Evolutionary conservation across 768 basidiomycete genomes (phyloP).

Genomic region (Solioccasus polychromus): DNA sequence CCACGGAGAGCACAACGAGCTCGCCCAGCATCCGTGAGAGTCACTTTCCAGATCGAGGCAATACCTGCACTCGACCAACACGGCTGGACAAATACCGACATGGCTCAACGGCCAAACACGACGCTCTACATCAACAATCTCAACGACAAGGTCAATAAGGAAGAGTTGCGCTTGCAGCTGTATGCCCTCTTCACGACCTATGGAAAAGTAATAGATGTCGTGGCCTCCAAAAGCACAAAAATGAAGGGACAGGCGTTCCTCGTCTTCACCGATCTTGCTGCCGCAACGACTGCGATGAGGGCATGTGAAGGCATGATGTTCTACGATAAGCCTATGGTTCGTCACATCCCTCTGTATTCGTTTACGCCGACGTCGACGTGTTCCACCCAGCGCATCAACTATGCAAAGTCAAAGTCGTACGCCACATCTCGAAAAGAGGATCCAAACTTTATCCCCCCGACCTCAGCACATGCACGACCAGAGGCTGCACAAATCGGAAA

Average conservation of each 20-base stretch:
- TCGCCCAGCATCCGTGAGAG: conserved; percentile 22
- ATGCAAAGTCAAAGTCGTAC: conserved; percentile 87
- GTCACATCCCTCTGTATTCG: conserved; percentile 27
- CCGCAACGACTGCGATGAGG: conserved; percentile 89
- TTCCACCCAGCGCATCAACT: conserved; percentile 72
- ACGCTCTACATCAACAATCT: conserved; percentile 93
- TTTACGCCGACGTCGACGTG: conserved; percentile 9
- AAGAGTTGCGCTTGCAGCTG: conserved; percentile 79
- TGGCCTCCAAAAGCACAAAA: conserved; percentile 81
- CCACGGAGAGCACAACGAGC: too few species aligned
- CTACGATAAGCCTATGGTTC: conserved; percentile 89
- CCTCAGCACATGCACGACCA: conserved; percentile 56
- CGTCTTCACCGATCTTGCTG: conserved; percentile 88
- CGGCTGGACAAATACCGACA: conserved; percentile 20
- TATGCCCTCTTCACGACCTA: conserved; percentile 90
- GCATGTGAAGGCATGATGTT: conserved; percentile 91
- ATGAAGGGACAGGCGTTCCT: conserved; percentile 96
- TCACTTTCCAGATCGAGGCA: conserved; percentile 17
- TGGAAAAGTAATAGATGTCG: conserved; percentile 90
- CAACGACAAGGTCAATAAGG: conserved; percentile 90
- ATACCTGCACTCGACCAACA: not conserved
- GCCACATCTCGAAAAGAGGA: conserved; percentile 80
- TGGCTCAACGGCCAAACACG: conserved; percentile 63
- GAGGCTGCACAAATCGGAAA: conserved; percentile 41
- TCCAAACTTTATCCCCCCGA: conserved; percentile 75